Percentiles rank a stretch among this genome's conserved stretches.
These are phyloP conservation scores for Allantophomopsis lycopodina DNA, from an alignment of 2,329 filamentous ascomycete genomes.

Conservation along the genomic window DNA sequence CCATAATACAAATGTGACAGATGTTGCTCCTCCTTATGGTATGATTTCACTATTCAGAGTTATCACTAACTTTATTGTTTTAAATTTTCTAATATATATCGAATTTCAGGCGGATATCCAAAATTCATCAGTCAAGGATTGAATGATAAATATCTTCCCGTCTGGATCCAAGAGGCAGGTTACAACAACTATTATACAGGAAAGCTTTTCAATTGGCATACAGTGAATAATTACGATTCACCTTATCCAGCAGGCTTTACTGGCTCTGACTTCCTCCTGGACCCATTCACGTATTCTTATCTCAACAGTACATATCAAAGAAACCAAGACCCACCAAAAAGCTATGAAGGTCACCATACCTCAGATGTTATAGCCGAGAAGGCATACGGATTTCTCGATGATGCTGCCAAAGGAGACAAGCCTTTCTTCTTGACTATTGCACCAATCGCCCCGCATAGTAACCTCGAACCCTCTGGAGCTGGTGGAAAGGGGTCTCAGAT, in stretches of 20 bases:
- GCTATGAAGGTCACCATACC: conserved; percentile 29
- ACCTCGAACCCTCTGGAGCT: conserved; percentile 16
- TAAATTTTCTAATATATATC: too few relatives aligned
- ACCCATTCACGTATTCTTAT: conserved; percentile 56
- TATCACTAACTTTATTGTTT: too few relatives aligned
- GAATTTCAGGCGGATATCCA: conserved; percentile 36
- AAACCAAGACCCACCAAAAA: conserved; percentile 39
- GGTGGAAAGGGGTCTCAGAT: conserved; percentile 13
- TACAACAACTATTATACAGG: conserved; percentile 62
- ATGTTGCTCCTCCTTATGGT: conserved; percentile 32
- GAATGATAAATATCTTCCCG: conserved; percentile 53
- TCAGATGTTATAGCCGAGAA: conserved; percentile 46
- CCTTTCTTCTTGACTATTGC: conserved; percentile 58
- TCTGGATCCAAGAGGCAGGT: conserved; percentile 56
- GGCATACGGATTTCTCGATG: conserved; percentile 44
- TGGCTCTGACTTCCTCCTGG: conserved; percentile 43
- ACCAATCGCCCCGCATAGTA: conserved; percentile 53
- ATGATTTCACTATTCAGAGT: conserved; percentile 5
- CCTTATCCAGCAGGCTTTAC: conserved; percentile 45
- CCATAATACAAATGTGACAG: conserved; percentile 50
- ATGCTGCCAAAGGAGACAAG: conserved; percentile 35
- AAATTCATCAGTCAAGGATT: conserved; percentile 52
- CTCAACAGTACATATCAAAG: conserved; percentile 50
- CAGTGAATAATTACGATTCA: conserved; percentile 42
- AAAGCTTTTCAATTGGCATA: conserved; percentile 57